These are phyloP conservation scores for Populus nigra DNA, from an alignment of 345 rosid genomes.

Conservation along the genomic window DNA sequence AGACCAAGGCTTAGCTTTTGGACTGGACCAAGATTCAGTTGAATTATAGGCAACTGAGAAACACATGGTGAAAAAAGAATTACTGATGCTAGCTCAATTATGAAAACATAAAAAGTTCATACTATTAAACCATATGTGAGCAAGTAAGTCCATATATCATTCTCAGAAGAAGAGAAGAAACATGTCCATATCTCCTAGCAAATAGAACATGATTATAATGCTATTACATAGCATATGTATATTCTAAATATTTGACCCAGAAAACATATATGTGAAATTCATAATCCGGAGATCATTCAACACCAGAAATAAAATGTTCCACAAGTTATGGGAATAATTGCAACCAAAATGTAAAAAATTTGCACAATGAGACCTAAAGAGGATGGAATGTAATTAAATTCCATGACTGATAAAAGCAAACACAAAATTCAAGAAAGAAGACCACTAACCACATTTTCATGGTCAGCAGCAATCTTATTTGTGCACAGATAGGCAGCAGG, in stretches of 20 bases:
- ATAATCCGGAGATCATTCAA: neutral
- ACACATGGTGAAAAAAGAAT: too few relatives aligned
- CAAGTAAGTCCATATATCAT: too few relatives aligned
- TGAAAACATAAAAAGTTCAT: too few relatives aligned
- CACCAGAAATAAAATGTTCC: neutral
- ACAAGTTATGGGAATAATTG: neutral
- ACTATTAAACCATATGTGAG: too few relatives aligned
- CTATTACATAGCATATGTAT: constrained; percentile 2
- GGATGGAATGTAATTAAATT: neutral
- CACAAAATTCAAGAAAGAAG: neutral
- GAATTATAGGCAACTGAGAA: too few relatives aligned
- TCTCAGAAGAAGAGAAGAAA: too few relatives aligned
- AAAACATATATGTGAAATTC: neutral
- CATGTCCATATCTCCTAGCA: neutral
- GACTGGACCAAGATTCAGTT: too few relatives aligned
- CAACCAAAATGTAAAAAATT: neutral
- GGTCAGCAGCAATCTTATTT: constrained; percentile 83
- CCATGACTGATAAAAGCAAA: neutral
- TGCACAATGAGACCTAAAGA: neutral
- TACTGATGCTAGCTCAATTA: too few relatives aligned
- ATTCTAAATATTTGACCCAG: constrained; percentile 9
- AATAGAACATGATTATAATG: neutral
- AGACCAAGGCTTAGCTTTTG: too few relatives aligned
- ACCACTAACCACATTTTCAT: constrained; percentile 64
- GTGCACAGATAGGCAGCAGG: constrained; percentile 86